Evolutionary conservation across 2,329 filamentous ascomycete species (phyloP), one percentile per base, ranked within the genome.

Genomic region (Metarhizium sp.): DNA sequence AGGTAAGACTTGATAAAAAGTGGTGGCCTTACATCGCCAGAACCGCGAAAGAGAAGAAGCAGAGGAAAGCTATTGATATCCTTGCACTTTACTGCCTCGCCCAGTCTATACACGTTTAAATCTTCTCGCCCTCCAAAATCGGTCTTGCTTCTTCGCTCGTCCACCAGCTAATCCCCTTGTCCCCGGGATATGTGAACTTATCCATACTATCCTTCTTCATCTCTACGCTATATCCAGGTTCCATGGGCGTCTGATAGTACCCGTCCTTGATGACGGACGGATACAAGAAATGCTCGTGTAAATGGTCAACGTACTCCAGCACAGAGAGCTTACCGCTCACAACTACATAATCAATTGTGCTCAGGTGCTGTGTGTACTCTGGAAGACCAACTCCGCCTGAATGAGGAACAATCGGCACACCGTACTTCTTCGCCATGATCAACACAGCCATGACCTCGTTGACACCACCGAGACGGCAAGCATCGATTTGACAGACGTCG

Each of bases 401-500:
- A 74, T 96, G 91, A 1, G 92, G 91, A 6, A 96, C 90, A 62
- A 95, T 86, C 14, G 91, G 91, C 3, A 95, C 80, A 53, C 78
- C 78, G 67, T 84, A 85, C 74, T 91, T 90, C 66, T 83, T 85
- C 18, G 91, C 91, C 74, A 96, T 87, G 47, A 96, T 79, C 40
- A 96, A 73, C 45, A 96, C 90, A n/a, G 91, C 90, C 29, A 96
- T 78, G 30, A 92, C 90, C 73, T 96, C 91, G 73, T 95, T 95
- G 49, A 95, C 89, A 59, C 91, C 90, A 46, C 91, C 91, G 62
- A 96, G 80, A 30, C 91, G 86, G 76, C 90, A 95, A 3, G 91
- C 91, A 64, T 96, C 91, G 63, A 94, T 88, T 72, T 96, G 91
- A 69, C 90, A 90, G 20, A 95, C 84, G 65, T 94, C 90, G 63